A percentile compares a stretch with the other conserved stretches of the same genome.
phyloP scores from a whole-genome alignment of 2,329 filamentous ascomycete species.

The Apiospora sp. region DNA sequence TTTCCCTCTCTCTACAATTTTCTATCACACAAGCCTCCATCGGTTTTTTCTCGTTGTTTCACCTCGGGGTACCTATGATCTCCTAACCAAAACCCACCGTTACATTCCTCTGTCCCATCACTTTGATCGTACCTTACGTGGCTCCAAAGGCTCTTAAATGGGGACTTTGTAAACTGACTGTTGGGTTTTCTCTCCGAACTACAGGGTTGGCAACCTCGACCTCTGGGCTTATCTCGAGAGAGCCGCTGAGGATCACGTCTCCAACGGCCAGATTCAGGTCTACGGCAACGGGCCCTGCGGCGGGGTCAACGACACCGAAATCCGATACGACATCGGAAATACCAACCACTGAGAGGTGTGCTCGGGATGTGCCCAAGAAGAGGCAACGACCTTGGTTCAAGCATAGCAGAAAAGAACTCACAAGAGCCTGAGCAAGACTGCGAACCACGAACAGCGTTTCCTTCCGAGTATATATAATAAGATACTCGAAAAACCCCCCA shows the following conservation, averaged over 20 bases:
- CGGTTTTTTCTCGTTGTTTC: not conserved
- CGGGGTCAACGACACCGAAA: not conserved
- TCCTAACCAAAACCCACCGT: too few species aligned
- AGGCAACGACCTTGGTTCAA: not conserved
- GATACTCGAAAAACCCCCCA: not conserved
- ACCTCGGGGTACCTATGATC: not conserved
- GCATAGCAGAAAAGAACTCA: too few species aligned
- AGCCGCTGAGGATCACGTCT: not conserved
- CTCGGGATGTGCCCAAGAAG: not conserved
- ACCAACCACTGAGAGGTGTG: not conserved
- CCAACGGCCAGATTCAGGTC: not conserved
- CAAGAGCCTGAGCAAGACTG: not conserved
- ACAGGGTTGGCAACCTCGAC: constrained; percentile 25
- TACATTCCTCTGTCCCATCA: too few species aligned
- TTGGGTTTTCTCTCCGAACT: not conserved
- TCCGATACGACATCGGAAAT: not conserved
- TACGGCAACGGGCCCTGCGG: constrained; percentile 10
- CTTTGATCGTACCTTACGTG: too few species aligned
- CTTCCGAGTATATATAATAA: not conserved
- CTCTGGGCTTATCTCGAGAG: not conserved
- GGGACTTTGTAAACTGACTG: not conserved
- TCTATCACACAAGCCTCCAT: not conserved
- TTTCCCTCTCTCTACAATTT: not conserved
- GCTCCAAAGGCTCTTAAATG: too few species aligned
- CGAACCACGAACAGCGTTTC: not conserved